A percentile compares a stretch with the other conserved stretches of the same genome.
Evolutionary conservation across 176 grass and related monocot genomes (phyloP).

Genomic region (Musa beccarii): DNA sequence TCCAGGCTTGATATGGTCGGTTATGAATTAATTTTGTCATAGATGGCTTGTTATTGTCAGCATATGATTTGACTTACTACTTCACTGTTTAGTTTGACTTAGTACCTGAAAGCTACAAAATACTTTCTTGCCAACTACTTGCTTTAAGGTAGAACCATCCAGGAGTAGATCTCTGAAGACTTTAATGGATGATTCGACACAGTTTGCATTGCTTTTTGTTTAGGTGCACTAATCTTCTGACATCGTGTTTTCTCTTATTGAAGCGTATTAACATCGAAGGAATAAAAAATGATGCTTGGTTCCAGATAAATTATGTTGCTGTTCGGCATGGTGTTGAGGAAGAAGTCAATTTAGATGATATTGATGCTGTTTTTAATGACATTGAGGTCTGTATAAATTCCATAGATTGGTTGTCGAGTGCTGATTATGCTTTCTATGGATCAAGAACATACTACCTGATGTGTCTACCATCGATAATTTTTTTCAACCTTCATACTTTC

Average conservation of each 20-base stretch:
- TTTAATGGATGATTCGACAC: not conserved
- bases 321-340: conserved; percentile 47
- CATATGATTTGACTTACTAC: not conserved
- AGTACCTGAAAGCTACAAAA: not conserved
- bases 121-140: not conserved
- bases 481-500: conserved; percentile 4
- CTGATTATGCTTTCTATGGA: not conserved
- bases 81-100: not conserved
- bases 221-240: not conserved
- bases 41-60: not conserved
- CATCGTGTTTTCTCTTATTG: conserved; percentile 7
- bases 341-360: conserved; percentile 76
- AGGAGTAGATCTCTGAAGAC: not conserved
- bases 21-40: not conserved
- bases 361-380: conserved; percentile 83
- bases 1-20: not conserved
- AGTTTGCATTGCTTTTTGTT: not conserved
- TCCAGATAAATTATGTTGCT: conserved; percentile 62
- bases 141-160: not conserved
- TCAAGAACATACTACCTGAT: not conserved
- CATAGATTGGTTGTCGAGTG: not conserved
- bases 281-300: conserved; percentile 74
- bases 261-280: conserved; percentile 69
- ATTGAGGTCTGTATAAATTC: conserved; percentile 58
- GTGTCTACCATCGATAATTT: not conserved